phyloP scores from a whole-genome alignment of 2,329 filamentous ascomycete species.

The Arthroderma sp. region DNA sequence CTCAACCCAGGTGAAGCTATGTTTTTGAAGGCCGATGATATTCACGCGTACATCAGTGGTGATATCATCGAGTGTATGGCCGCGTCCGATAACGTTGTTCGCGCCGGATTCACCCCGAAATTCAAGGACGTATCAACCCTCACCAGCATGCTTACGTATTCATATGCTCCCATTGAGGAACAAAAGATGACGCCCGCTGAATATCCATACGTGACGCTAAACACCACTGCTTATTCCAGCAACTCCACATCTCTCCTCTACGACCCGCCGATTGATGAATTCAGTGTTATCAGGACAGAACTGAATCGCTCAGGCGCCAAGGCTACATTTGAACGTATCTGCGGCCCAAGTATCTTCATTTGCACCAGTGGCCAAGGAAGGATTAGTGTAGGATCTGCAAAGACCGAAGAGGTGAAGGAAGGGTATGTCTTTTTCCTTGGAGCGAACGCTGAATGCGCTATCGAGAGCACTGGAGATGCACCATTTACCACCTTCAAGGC shows the following conservation, averaged over 20 bases:
- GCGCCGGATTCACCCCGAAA: constrained; percentile 93
- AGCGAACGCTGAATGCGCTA: constrained; percentile 66
- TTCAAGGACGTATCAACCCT: constrained; percentile 92
- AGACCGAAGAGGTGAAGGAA: constrained; percentile 58
- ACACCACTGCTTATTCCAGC: constrained; percentile 67
- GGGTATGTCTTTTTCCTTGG: constrained; percentile 77
- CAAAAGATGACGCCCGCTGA: constrained; percentile 83
- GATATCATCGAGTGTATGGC: constrained; percentile 99
- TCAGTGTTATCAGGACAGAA: constrained; percentile 71
- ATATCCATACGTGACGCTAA: constrained; percentile 75
- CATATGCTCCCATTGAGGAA: constrained; percentile 82
- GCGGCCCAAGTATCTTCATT: constrained; percentile 84
- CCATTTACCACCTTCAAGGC: constrained; percentile 83
- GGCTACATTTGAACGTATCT: constrained; percentile 73
- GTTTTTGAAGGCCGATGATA: constrained; percentile 92
- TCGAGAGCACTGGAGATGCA: constrained; percentile 52
- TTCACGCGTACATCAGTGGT: constrained; percentile 66
- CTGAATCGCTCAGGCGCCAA: constrained; percentile 60
- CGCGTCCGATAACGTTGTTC: constrained; percentile 94
- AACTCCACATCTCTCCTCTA: constrained; percentile 63
- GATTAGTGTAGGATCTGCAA: constrained; percentile 66
- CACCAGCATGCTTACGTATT: constrained; percentile 85
- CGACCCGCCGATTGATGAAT: constrained; percentile 93
- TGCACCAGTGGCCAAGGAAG: constrained; percentile 73
- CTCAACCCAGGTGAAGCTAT: constrained; percentile 82